Conservation (phyloP, 768 basidiomycete genomes). For the Mycena kentingensis region DNA sequence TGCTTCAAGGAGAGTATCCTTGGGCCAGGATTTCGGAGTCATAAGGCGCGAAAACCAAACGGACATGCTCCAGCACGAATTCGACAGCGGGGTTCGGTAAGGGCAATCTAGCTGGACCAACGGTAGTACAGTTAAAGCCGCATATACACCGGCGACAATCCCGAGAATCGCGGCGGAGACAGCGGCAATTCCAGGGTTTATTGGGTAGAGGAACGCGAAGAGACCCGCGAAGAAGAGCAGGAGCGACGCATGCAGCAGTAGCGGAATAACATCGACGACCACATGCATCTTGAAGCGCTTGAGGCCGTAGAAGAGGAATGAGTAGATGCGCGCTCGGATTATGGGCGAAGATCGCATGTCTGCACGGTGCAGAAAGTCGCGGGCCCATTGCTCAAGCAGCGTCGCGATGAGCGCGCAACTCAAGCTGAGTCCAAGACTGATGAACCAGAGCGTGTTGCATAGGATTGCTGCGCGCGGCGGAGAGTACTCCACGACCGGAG, state of each 20-base stretch:
- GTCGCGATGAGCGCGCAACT: slow-evolving; percentile 6
- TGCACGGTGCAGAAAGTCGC: slow-evolving; percentile 4
- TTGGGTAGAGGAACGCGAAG: slow-evolving; percentile 10
- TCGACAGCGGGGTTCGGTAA: slow-evolving; percentile 13
- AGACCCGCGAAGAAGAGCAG: slow-evolving; percentile 19
- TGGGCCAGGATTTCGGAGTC: too few relatives aligned
- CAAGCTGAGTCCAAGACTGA: slow-evolving; percentile 10
- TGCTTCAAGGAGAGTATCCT: too few relatives aligned
- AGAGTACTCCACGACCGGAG: neutral
- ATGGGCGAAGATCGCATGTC: slow-evolving; percentile 6
- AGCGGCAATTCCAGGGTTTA: neutral
- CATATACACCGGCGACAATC: slow-evolving; percentile 3
- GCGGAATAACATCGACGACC: slow-evolving; percentile 13
- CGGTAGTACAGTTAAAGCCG: slow-evolving; percentile 11
- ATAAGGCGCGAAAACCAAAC: too few relatives aligned
- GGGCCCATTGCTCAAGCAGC: slow-evolving; percentile 12
- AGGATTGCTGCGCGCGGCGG: neutral
- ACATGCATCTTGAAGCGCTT: slow-evolving; percentile 1
- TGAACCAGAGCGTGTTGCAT: slow-evolving; percentile 9
- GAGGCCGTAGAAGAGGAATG: slow-evolving; percentile 5
- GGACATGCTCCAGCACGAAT: neutral
- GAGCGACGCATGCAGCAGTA: slow-evolving; percentile 19
- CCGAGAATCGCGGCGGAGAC: slow-evolving; percentile 1
- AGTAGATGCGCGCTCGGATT: slow-evolving; percentile 2
- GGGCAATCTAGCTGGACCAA: slow-evolving; percentile 14